A percentile compares a stretch with the other conserved stretches of the same genome.
Evolutionary conservation across 768 basidiomycete species (phyloP).

Genomic region (Arthromyces matolae): DNA sequence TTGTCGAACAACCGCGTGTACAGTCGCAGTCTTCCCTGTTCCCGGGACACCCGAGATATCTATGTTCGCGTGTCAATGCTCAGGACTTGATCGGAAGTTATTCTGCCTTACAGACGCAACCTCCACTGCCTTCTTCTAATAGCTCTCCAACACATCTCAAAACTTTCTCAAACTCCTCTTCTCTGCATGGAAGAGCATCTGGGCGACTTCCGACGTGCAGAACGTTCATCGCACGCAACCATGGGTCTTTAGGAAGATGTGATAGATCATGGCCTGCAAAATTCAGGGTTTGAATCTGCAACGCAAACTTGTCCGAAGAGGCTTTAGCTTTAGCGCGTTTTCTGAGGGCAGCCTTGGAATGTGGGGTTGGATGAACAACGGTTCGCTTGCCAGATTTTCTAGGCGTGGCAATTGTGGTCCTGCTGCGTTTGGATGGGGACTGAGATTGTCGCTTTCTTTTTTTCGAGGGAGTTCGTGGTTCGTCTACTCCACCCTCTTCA

Average conservation of each 20-base stretch:
- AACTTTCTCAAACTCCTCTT: conserved; percentile 78
- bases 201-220: conserved; percentile 93
- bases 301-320: conserved; percentile 24
- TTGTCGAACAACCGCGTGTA: conserved; percentile 88
- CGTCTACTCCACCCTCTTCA: conserved; percentile 27
- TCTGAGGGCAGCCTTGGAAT: conserved; percentile 65
- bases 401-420: conserved; percentile 22
- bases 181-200: conserved; percentile 83
- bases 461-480: conserved; percentile 49
- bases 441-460: conserved; percentile 39
- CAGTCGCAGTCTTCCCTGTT: conserved; percentile 97
- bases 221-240: conserved; percentile 84
- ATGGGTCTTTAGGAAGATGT: conserved; percentile 69
- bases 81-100: too few species aligned
- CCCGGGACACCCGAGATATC: conserved; percentile 99
- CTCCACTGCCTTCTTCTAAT: conserved; percentile 89
- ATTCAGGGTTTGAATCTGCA: conserved; percentile 22
- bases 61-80: conserved; percentile 25
- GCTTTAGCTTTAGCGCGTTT: conserved; percentile 32
- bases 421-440: conserved; percentile 23
- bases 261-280: conserved; percentile 37
- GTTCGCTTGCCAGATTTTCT: conserved; percentile 32
- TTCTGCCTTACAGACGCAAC: conserved; percentile 96
- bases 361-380: conserved; percentile 65
- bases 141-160: conserved; percentile 76